Base-by-base conservation (phyloP, 208 protist species). In the Hexamita inflata region DNA sequence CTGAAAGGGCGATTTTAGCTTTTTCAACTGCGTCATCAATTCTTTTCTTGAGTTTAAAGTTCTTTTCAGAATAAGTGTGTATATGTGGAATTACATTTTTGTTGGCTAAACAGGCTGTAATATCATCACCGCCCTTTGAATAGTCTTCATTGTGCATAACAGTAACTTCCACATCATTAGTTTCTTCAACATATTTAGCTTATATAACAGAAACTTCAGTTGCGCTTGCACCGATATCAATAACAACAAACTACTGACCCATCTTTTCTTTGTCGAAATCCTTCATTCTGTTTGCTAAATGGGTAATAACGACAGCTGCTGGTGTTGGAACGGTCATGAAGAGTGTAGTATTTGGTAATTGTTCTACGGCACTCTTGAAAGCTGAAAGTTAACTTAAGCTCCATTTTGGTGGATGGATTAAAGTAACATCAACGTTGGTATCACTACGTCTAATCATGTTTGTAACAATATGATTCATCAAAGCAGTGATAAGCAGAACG, bases 1-100 rank as follows among this genome's bases (percentile, higher is more conserved):
- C 64, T 30, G 64, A 70, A 70, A 70, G 64, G 35, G 64, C 40
- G 35, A 45, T 45, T 49, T 70, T 70, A 15, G 30, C 38, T 15
- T 38, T 40, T 38, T 70, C 64, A 11, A 70, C 38, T 32, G 32
- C 40, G 4, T 70, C 64, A 24, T 45, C 9, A 19, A 34, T 15
- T n/a, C 64, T n/a, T 45, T 70, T 40, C 4, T 45, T 9, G 11
- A 42, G 26, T 38, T 38, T n/a, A 29, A 70, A 24, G n/a, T 70
- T 34, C 9, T 4, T 45, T 32, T 19, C 2, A 62, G 7, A 7
- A 35, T 30, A 35, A 9, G 2, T 35, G 7, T 2, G 4, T 32
- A 70, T 40, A 19, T 70, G 11, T 70, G 64, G 64, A 15, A 9
- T 29, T 15, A 70, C 28, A 70, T 45, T 28, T 34, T 49, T 15